Conservation (phyloP, 148 eudicot species). For the Limonium bicolor region DNA sequence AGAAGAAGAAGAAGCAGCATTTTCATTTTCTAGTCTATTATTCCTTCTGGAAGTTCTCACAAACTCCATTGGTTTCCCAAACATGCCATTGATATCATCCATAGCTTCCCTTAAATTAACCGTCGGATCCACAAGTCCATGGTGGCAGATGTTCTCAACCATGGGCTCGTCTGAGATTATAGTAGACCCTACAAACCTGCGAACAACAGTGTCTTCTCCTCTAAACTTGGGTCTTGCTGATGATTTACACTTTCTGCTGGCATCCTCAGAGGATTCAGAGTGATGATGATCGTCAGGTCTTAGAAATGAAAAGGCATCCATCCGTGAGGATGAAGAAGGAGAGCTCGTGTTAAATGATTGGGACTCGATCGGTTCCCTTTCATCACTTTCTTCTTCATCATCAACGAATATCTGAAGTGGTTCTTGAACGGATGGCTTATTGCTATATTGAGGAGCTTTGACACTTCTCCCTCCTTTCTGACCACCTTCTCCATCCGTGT, state of each 20-base stretch:
- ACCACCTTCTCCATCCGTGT: conserved; percentile 4
- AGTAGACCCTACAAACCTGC: conserved; percentile 85
- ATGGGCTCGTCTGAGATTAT: conserved; percentile 57
- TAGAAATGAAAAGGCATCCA: conserved; percentile 34
- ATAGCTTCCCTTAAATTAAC: conserved; percentile 85
- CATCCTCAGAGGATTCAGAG: conserved; percentile 31
- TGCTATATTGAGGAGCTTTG: conserved; percentile 1
- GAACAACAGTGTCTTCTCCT: conserved; percentile 82
- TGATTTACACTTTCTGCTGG: conserved; percentile 18
- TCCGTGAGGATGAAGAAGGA: conserved; percentile 15
- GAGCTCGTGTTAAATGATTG: conserved; percentile 17
- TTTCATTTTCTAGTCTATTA: conserved; percentile 31
- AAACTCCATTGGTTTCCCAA: conserved; percentile 92
- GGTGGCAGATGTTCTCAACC: conserved; percentile 93
- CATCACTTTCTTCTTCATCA: conserved; percentile 33
- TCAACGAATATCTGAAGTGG: conserved; percentile 55
- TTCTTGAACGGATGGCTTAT: conserved; percentile 23
- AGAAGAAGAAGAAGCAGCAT: conserved; percentile 16
- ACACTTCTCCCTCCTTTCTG: no score
- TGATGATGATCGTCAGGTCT: conserved; percentile 34
- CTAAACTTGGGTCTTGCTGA: conserved; percentile 21
- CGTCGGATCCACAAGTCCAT: conserved; percentile 92
- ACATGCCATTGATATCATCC: conserved; percentile 89
- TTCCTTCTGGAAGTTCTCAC: conserved; percentile 53
- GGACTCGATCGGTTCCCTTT: no score